These are phyloP conservation scores for Epichloe amarillans DNA, from an alignment of 2,329 filamentous ascomycete species.

Conservation along the genomic window DNA sequence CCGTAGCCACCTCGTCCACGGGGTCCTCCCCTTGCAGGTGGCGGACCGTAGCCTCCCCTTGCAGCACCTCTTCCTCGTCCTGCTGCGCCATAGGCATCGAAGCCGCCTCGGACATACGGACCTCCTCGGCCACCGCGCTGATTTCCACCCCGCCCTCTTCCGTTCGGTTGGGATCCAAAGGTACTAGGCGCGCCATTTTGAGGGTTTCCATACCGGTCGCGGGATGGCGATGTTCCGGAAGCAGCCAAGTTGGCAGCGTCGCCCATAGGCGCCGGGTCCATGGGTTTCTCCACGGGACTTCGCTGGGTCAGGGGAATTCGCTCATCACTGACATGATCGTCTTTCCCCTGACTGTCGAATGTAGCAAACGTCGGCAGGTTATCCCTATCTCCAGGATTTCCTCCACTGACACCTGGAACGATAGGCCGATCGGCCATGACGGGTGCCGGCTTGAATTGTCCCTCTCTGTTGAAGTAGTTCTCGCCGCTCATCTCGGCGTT, in stretches of 20 bases:
- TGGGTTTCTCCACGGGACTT: constrained; percentile 42
- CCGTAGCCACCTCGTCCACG: constrained; percentile 22
- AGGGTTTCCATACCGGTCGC: constrained; percentile 54
- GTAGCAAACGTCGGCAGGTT: constrained; percentile 44
- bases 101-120: constrained; percentile 38
- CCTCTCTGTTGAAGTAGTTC: constrained; percentile 70
- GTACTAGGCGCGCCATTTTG: constrained; percentile 28
- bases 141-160: constrained; percentile 33
- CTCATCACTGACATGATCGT: constrained; percentile 53
- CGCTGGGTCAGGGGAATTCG: constrained; percentile 58
- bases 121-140: constrained; percentile 33
- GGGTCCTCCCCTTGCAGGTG: constrained; percentile 27
- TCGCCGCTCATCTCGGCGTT: constrained; percentile 96
- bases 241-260: constrained; percentile 21
- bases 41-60: constrained; percentile 30
- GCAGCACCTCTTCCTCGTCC: constrained; percentile 20
- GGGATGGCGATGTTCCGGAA: constrained; percentile 28
- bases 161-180: constrained; percentile 37
- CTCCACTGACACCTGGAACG: constrained; percentile 42
- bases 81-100: constrained; percentile 32
- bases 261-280: constrained; percentile 24
- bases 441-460: constrained; percentile 34
- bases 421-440: constrained; percentile 39
- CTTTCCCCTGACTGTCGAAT: constrained; percentile 54
- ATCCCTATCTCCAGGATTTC: constrained; percentile 34